Base-by-base conservation (phyloP, 345 rosid genomes). In the Camelina laxa region DNA sequence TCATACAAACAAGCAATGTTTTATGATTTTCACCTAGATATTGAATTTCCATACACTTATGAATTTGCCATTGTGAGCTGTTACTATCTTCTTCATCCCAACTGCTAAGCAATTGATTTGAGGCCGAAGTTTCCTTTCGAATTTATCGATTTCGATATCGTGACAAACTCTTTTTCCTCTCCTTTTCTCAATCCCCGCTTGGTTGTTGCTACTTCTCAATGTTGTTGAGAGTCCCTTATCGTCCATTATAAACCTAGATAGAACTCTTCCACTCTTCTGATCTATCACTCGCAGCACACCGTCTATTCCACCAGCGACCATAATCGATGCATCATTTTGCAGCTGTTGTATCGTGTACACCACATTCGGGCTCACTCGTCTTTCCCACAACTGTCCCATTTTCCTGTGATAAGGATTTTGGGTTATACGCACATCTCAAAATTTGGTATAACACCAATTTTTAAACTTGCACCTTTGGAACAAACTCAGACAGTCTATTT, bases 281-380 rank as follows among this genome's bases (percentile, higher is more conserved):
- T 88, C 85, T 59, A 89, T 59, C 65, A 91, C 75, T 30, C 93
- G 95, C 55, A 94, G 70, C 53, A 88, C 85, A 16, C 97, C 96
- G 39, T 94, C 98, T 64, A 94, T 90, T 73, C 98, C 98, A 36
- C 98, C 98, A 57, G 80, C 89, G 6, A 80, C 84, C 38, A 94
- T 62, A 3, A 80, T 80, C 1, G 95, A 86, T 7, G 70, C 70
- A 67, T 94, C 96, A 3, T 75, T 77, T 15, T 58, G 79, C 60
- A 86, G 66, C 75, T 90, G 93, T 41, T 85, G 87, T 73, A 88
- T 30, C 0, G 98, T 86, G 80, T 94, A 91, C 13, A 91, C 30
- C 4, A 85, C 96, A 74, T 90, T 94, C 51, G 96, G 85, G 80
- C 96, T 86, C 76, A 84, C 90, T 63, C 89, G 85, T 33, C 67